Percentiles rank a stretch among this genome's conserved stretches.
These are phyloP conservation scores for Crepidotus variabilis DNA, from an alignment of 768 basidiomycete species.

Conservation along the genomic window DNA sequence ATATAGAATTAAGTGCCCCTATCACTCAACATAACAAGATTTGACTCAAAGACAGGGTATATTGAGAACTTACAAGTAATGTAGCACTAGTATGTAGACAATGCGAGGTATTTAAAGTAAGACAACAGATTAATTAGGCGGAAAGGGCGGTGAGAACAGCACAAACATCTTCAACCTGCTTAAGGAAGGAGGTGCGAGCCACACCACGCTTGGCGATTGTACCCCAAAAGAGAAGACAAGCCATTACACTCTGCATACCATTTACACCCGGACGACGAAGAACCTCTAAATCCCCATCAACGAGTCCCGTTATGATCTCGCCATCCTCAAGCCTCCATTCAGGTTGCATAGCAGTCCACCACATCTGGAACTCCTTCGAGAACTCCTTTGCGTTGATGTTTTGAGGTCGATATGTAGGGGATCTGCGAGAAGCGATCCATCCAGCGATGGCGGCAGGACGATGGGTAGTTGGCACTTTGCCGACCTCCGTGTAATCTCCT, in stretches of 20 bases:
- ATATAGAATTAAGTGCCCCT: too few relatives aligned
- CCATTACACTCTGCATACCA: not conserved
- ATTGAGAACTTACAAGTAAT: too few relatives aligned
- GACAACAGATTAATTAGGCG: too few relatives aligned
- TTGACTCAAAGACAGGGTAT: too few relatives aligned
- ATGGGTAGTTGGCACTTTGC: not conserved
- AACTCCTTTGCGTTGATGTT: not conserved
- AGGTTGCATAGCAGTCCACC: not conserved
- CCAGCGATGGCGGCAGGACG: not conserved
- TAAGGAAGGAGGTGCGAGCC: too few relatives aligned
- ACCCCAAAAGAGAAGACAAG: not conserved
- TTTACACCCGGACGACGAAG: not conserved
- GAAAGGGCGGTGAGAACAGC: too few relatives aligned
- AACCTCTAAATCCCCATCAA: not conserved
- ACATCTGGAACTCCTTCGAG: not conserved
- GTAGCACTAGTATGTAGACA: too few relatives aligned
- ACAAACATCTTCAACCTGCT: too few relatives aligned
- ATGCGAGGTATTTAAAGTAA: too few relatives aligned
- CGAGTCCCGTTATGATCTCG: not conserved
- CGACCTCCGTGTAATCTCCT: not conserved
- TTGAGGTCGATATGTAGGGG: not conserved
- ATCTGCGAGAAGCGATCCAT: not conserved
- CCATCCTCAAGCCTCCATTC: not conserved
- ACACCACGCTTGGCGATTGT: not conserved
- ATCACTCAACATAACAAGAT: too few relatives aligned